Conservation (phyloP, 345 rosid genomes). For the Lepidium didymum region DNA sequence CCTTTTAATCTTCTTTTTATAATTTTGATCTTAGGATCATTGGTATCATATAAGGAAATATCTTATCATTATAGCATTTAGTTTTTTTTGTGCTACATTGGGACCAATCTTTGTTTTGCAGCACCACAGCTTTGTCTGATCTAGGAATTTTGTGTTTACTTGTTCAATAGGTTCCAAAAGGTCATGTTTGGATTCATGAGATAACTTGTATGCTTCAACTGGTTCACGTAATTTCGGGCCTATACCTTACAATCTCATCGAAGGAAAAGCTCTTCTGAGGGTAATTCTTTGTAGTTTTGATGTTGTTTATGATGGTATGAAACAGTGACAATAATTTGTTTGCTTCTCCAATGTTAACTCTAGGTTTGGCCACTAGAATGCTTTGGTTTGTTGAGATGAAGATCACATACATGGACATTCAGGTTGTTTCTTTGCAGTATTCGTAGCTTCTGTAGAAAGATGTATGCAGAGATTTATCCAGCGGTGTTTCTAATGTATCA, state of each 20-base stretch:
- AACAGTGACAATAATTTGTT: not conserved
- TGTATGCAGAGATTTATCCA: not conserved
- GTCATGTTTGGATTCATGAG: slow-evolving; percentile 91
- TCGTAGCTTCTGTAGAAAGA: not conserved
- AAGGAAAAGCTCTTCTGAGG: slow-evolving; percentile 66
- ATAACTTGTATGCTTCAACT: slow-evolving; percentile 60
- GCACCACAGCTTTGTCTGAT: not conserved
- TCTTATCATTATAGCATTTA: not conserved
- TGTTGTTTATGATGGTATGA: not conserved
- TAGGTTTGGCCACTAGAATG: slow-evolving; percentile 69
- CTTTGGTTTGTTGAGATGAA: slow-evolving; percentile 42
- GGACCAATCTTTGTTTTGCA: not conserved
- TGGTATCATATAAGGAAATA: too few species aligned
- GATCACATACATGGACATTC: not conserved
- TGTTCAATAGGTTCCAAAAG: slow-evolving; percentile 56
- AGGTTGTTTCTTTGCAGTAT: not conserved
- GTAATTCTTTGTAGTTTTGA: slow-evolving; percentile 37
- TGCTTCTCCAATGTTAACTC: not conserved
- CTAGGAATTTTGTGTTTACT: not conserved
- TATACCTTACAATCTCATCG: slow-evolving; percentile 67
- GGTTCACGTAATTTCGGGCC: slow-evolving; percentile 80
- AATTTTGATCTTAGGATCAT: too few species aligned
- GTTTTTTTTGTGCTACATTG: not conserved
- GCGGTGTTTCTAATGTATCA: not conserved
- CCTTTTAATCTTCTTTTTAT: too few species aligned